Base-by-base conservation (phyloP, 331 rosid species). In the Ulmus americana region DNA sequence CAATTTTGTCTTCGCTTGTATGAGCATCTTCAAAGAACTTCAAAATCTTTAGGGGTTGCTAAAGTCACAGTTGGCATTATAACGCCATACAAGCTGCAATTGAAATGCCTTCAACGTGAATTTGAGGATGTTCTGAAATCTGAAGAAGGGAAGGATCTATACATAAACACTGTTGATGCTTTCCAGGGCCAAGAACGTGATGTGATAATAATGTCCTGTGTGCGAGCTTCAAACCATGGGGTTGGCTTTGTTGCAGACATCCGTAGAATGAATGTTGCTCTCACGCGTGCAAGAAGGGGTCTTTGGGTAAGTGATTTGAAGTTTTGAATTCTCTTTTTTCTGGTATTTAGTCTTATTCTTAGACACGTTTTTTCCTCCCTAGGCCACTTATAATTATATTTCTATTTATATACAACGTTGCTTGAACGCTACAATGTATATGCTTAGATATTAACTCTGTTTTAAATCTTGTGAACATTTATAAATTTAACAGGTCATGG, bases 111-210 rank as follows among this genome's bases (percentile, higher is more conserved):
- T 59, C 96, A 90, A 14, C 96, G 97, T 4, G 97, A 87, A 78
- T 94, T 90, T 58, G 97, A 85, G 68, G 97, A 80, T 72, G 92
- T 84, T 59, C 67, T 94, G 47, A 87, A 83, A 59, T 83, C 99
- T 39, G 99, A 94, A 67, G 99, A 90, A 67, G 99, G 99, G 69
- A 94, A 90, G 74, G 97, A 94, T 67, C 28, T 94, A 57, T 94
- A 94, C 63, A 90, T 94, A 68, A 94, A 94, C 75, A 94, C 99
- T 5, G 99, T 94, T 6, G 99, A 94, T 80, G 99, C 99, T 63
- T 94, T 90, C 81, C 99, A 94, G 80, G 99, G 99, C 49, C 99
- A 94, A 80, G 99, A 94, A 64, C 87, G 99, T 12, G 99, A 94
- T 76, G 97, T 94, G 73, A 94, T 94, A 54, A 94, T 94, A 63